Percentiles rank a stretch among this genome's conserved stretches.
Conservation (phyloP, 108 stramenopile genomes). For the Nitzschia palea region DNA sequence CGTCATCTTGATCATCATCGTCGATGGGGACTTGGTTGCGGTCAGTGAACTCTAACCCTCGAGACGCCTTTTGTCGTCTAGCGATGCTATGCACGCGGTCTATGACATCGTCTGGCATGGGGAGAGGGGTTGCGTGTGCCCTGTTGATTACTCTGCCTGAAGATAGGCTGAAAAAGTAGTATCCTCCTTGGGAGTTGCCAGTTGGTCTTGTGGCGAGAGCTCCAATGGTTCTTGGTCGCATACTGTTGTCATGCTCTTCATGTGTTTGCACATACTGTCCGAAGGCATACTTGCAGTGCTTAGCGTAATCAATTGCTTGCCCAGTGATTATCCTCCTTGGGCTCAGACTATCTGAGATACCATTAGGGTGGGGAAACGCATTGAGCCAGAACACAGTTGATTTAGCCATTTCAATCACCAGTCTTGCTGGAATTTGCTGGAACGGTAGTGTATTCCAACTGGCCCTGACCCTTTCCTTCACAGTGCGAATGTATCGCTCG, state of each 20-base stretch:
- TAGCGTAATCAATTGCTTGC: conserved; percentile 1
- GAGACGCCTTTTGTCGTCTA: not conserved
- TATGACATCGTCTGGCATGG: conserved; percentile 42
- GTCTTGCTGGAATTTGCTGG: conserved; percentile 19
- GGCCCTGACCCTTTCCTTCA: no score
- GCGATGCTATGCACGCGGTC: conserved; percentile 18
- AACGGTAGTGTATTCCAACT: conserved; percentile 39
- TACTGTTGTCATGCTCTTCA: conserved; percentile 34
- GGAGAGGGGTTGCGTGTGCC: conserved; percentile 12
- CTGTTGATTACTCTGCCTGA: conserved; percentile 28
- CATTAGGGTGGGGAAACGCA: conserved; percentile 1
- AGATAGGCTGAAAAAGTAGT: conserved; percentile 32
- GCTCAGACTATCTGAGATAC: conserved; percentile 17
- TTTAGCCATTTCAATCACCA: conserved; percentile 24
- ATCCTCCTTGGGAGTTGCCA: conserved; percentile 44
- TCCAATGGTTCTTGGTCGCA: conserved; percentile 24
- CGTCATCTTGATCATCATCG: conserved; percentile 5
- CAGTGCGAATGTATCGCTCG: conserved; percentile 41
- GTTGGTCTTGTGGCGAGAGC: conserved; percentile 40
- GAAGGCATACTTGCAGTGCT: conserved; percentile 25
- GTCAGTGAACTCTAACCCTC: not conserved
- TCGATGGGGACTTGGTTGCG: not conserved
- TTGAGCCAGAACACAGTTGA: conserved; percentile 34
- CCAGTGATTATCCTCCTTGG: conserved; percentile 29
- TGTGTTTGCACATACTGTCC: conserved; percentile 50